Evolutionary conservation across 208 protist genomes (phyloP), one percentile per base, ranked within the genome.

Genomic region (Leishmania martiniquensis): DNA sequence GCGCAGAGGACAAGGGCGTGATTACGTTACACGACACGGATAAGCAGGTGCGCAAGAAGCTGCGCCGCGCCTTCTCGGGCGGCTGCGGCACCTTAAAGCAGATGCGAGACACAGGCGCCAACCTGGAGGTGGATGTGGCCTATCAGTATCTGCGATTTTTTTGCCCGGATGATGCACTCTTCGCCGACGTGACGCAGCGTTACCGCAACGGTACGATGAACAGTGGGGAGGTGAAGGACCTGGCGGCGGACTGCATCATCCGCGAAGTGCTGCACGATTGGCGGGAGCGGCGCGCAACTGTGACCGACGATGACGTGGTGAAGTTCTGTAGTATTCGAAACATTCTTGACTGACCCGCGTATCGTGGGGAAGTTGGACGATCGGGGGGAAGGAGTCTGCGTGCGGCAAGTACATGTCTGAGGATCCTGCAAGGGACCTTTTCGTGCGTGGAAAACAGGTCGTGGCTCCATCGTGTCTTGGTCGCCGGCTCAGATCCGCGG

Each of bases 141-240:
- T 99, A 98, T 84, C 93, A 99, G 82, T 99, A 99, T 79, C 84
- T 99, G 29, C 94, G 85, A 32, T 99, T 99, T 85, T 99, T 99
- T 81, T 94, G 97, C 75, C 89, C 97, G 37, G 97, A 99, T 83
- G 98, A 99, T 80, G 88, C 79, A 0, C 74, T 99, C 66, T 90
- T 99, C 47, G 83, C 77, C 45, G 85, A 95, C 52, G 95, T 99
- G 51, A 85, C 85, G 34, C 37, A 80, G 34, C 82, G 82, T 57
- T 98, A 97, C 81, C 55, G 82, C 44, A 60, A 67, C 9, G 94
- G 94, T 0, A 44, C 66, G 34, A 92, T 97, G 88, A 93, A 92
- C 85, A 96, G 91, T 60, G 91, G 84, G 1, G 81, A 94, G 67
- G 92, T 96, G 67, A 97, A 97, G 89, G 84, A 91, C 34, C 42